Evolutionary conservation across 768 basidiomycete genomes (phyloP).

Genomic region (Leucogyrophana mollusca): DNA sequence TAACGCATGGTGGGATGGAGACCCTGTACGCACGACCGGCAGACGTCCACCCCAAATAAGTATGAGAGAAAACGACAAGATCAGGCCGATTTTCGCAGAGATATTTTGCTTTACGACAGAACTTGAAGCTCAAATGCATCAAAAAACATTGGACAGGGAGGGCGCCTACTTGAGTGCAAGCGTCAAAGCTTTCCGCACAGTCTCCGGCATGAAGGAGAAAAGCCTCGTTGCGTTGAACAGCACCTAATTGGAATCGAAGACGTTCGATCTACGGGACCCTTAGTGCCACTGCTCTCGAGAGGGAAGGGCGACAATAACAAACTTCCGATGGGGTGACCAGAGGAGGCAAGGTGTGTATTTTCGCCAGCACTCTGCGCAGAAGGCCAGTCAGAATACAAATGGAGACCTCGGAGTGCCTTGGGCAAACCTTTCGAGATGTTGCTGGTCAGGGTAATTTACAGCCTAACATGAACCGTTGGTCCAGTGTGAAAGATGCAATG

Average conservation of each 20-base stretch:
- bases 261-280: constrained; percentile 64
- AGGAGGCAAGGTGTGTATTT: constrained; percentile 79
- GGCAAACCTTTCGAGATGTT: constrained; percentile 55
- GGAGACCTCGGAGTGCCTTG: not conserved
- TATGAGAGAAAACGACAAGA: constrained; percentile 93
- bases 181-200: constrained; percentile 94
- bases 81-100: constrained; percentile 83
- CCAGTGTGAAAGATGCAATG: constrained; percentile 2
- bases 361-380: constrained; percentile 63
- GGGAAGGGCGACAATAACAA: constrained; percentile 14
- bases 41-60: constrained; percentile 91
- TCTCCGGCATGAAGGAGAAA: constrained; percentile 98
- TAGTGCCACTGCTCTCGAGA: constrained; percentile 25
- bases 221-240: constrained; percentile 83
- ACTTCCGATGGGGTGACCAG: constrained; percentile 94
- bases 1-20: constrained; percentile 1
- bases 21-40: constrained; percentile 68
- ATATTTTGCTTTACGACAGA: constrained; percentile 67
- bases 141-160: constrained; percentile 1
- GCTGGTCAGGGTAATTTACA: constrained; percentile 68
- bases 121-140: constrained; percentile 9
- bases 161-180: constrained; percentile 74
- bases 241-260: constrained; percentile 73
- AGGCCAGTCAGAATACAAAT: not conserved
- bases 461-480: constrained; percentile 37